These are phyloP conservation scores for Colletotrichum chrysophilum DNA, from an alignment of 2,329 filamentous ascomycete genomes.

Conservation along the genomic window DNA sequence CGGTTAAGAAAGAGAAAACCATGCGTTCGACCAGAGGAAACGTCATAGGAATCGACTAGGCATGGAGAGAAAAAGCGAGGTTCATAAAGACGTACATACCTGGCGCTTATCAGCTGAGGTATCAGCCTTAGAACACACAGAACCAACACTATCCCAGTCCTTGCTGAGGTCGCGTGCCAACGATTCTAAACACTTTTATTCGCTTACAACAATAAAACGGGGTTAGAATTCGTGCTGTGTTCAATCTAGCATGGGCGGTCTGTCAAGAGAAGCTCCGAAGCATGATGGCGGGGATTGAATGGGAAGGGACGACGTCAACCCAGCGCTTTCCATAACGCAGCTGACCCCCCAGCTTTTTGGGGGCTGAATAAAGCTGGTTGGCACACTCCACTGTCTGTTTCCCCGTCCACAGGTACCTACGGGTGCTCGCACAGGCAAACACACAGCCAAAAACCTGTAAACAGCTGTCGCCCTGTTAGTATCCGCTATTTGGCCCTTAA, in stretches of 20 bases:
- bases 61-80: neutral
- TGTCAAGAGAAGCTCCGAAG: neutral
- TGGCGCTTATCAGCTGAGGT: neutral
- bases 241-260: neutral
- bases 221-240: neutral
- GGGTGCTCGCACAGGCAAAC: neutral
- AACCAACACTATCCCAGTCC: neutral
- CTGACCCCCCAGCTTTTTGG: neutral
- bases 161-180: neutral
- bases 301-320: neutral
- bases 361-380: neutral
- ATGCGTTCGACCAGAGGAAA: neutral
- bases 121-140: neutral
- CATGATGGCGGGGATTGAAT: neutral
- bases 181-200: neutral
- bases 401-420: neutral
- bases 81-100: neutral
- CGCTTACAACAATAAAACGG: neutral
- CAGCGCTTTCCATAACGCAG: neutral
- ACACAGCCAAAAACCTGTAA: neutral
- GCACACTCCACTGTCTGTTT: neutral
- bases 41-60: neutral
- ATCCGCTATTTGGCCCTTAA: neutral
- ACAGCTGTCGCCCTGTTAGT: slow-evolving; percentile 4
- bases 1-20: neutral